Percentiles rank a stretch among this genome's conserved stretches.
These are phyloP conservation scores for Penicillium sp. DNA, from an alignment of 2,329 filamentous ascomycete genomes.

Conservation along the genomic window DNA sequence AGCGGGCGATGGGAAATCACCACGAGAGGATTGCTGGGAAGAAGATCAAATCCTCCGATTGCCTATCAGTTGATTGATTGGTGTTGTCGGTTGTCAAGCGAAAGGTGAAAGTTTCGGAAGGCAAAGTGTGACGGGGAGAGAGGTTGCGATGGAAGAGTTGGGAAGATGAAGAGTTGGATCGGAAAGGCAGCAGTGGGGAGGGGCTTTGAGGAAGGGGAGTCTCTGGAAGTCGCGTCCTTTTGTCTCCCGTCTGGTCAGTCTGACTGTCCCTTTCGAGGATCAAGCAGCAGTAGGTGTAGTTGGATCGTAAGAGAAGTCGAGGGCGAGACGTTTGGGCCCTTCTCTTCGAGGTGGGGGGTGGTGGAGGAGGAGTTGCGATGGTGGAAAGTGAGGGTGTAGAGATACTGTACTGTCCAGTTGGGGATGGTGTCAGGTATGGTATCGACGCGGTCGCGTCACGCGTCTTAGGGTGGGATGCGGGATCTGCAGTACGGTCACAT, in stretches of 20 bases:
- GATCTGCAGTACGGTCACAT: conserved; percentile 14
- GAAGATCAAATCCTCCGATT: not conserved
- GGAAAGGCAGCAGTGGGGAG: not conserved
- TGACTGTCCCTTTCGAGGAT: not conserved
- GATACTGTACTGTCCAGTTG: conserved; percentile 7
- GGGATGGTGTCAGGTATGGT: conserved; percentile 32
- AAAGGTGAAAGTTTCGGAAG: not conserved
- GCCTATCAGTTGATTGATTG: not conserved
- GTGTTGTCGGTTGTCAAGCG: not conserved
- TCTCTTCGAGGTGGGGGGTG: conserved; percentile 11
- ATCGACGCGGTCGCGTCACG: conserved; percentile 29
- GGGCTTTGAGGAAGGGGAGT: conserved; percentile 6
- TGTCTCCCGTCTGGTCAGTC: conserved; percentile 1
- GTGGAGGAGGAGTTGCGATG: conserved; percentile 11
- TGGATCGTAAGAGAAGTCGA: conserved; percentile 1
- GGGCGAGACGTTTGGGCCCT: not conserved
- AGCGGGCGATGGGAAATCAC: conserved; percentile 9
- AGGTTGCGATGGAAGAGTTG: not conserved
- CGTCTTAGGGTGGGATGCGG: conserved; percentile 19
- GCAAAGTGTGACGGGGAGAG: not conserved
- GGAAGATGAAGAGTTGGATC: not conserved
- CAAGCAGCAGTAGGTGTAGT: not conserved
- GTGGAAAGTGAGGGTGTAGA: conserved; percentile 21
- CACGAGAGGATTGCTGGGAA: conserved; percentile 10
- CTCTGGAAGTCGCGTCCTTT: conserved; percentile 16